Percentiles rank a stretch among this genome's conserved stretches.
Conservation (phyloP, 441 rosid genomes). For the Populus tomentosa region DNA sequence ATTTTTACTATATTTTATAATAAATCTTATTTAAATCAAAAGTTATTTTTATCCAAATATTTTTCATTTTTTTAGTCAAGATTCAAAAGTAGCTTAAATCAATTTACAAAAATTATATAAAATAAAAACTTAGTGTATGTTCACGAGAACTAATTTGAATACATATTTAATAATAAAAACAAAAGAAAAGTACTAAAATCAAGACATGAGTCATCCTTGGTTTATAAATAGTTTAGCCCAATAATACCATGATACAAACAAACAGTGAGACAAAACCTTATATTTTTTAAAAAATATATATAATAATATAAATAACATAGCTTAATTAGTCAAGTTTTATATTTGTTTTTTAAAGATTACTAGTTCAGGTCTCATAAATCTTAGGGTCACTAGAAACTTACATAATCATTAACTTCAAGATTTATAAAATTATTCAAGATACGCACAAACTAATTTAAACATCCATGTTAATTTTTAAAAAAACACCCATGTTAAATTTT, state of each 20-base stretch:
- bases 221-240: background rate
- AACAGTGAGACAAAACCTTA: conserved; percentile 6
- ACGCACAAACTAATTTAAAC: accelerated
- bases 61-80: too few relatives aligned
- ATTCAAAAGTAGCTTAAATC: too few relatives aligned
- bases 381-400: accelerated
- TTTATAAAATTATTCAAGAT: too few relatives aligned
- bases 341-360: too few relatives aligned
- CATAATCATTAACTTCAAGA: accelerated
- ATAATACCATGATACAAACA: background rate
- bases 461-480: too few relatives aligned
- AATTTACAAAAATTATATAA: too few relatives aligned
- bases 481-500: too few relatives aligned
- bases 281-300: background rate
- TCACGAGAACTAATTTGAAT: too few relatives aligned
- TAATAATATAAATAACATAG: accelerated
- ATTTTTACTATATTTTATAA: too few relatives aligned
- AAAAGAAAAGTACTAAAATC: conserved; percentile 6
- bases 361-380: accelerated
- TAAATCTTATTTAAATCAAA: too few relatives aligned
- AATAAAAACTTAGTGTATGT: too few relatives aligned
- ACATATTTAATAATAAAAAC: background rate
- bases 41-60: too few relatives aligned
- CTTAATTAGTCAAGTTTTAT: accelerated
- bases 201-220: conserved; percentile 15